Conservation (phyloP, 768 basidiomycete species). For the Tephrocybe sp. region DNA sequence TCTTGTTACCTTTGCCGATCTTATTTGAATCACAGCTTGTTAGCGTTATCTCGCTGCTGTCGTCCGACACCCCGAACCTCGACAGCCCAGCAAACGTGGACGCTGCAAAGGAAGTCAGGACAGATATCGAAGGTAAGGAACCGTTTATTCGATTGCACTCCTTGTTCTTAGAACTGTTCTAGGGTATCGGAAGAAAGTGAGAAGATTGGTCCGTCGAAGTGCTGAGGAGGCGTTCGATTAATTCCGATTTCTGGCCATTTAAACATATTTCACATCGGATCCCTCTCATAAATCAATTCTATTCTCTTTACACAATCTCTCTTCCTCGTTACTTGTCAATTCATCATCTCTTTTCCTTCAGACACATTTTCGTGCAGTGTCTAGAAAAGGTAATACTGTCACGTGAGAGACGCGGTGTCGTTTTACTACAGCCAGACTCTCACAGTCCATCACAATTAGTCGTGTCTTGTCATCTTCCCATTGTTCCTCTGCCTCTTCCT, state of each 20-base stretch:
- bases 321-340: constrained; percentile 4
- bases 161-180: constrained; percentile 14
- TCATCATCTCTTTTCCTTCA: background rate
- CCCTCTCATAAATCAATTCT: constrained; percentile 2
- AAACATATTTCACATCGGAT: constrained; percentile 7
- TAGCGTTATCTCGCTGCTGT: constrained; percentile 94
- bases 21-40: constrained; percentile 60
- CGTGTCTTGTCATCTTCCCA: constrained; percentile 5
- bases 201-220: constrained; percentile 79
- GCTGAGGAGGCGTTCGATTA: constrained; percentile 89
- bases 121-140: constrained; percentile 59
- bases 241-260: constrained; percentile 19
- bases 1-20: constrained; percentile 5
- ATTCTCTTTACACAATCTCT: constrained; percentile 11
- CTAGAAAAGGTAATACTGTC: constrained; percentile 7
- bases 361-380: background rate
- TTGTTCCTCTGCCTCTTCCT: background rate
- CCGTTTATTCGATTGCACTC: background rate
- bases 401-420: constrained; percentile 18
- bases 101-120: constrained; percentile 86
- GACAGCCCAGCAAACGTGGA: constrained; percentile 97
- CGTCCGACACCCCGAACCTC: constrained; percentile 86
- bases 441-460: constrained; percentile 6
- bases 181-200: constrained; percentile 97
- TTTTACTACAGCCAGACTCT: too few relatives aligned